Evolutionary conservation across 108 stramenopile genomes (phyloP), one percentile per base, ranked within the genome.

Genomic region (Cyclostephanos invisitatus): DNA sequence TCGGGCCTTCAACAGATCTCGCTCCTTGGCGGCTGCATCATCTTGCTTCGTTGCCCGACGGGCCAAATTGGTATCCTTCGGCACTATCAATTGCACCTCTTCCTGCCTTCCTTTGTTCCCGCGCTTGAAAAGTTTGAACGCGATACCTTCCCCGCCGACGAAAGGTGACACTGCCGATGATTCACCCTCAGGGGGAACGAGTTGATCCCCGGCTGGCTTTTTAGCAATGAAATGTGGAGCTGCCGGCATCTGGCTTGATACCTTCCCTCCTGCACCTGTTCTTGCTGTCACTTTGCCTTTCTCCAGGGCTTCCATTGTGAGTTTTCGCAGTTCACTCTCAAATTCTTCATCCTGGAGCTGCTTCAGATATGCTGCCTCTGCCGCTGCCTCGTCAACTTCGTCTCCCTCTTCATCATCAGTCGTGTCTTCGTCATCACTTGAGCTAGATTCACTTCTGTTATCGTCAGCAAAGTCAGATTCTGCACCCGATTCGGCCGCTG

Each of bases 51-150:
- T 82, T 10, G 91, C 94, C 9, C 84, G 79, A 29, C 70, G 78
- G 2, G 92, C 95, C 25, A 96, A 67, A 64, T 87, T 94, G 4
- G 93, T 97, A 54, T 88, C 82, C 50, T 64, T 78, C 2, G 96
- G 94, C 38, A 98, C 95, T 59, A 87, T 29, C 53, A 98, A 68
- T 56, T 84, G 80, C 69, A 92, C 92, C 21, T 92, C 88, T 72
- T 97, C 97, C 67, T 90, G 76, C 65, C 91, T 92, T 36, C 97
- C 97, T 77, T 93, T 93, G 80, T 86, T 89, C 8, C 97, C 96
- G 49, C 94, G 89, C 78, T 95, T 95, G 10, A 98, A 68, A 38
- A 98, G 79, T 67, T 94, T 91, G 74, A 98, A 95, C 11, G 69
- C 78, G 66, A 97, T 89, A 25, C 93, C 96, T 27, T 80, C 64